Evolutionary conservation across 2,329 filamentous ascomycete species (phyloP), one percentile per base, ranked within the genome.

Genomic region (Ascocoryne sarcoides): DNA sequence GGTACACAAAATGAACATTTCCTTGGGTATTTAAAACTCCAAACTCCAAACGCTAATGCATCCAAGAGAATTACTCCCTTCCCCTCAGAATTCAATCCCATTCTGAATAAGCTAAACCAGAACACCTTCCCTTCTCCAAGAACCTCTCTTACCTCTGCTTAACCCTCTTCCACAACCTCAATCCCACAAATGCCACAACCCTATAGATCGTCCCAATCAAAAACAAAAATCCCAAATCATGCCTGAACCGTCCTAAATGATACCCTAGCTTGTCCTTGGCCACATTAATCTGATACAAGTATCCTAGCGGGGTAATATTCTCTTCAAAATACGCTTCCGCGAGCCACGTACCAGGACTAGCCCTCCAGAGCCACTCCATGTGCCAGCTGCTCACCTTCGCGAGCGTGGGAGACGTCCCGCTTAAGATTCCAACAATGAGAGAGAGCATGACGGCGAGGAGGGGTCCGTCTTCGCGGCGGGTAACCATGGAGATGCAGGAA

Each of bases 241-340:
- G 41, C 49, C 60, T 61, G 37, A 67, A 65, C 39, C 63, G 58
- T 15, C 66, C 59, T 2, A 76, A 54, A 28, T 61, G 56, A 45
- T 65, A 76, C 0, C 73, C 73, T 2, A 67, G 61, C 2, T 49
- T 49, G 10, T 58, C 15, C 1, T 62, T 59, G 4, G 72, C 71
- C 21, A 64, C 33, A 1, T 75, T 63, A 10, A 73, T 60, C 10
- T 70, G 47, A 54, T 75, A 78, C 4, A 78, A 50, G 45, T 73
- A 70, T 0, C 47, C 53, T 45, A 73, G 63, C 1, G 71, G 72
- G 18, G 50, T 55, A 4, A 75, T 57, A 37, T 75, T 66, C 52
- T 71, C 61, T 0, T 66, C 68, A 47, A 75, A 75, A 52, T 76
- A 76, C 10, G 70, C 54, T 55, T 78, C 73, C 0, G 71, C 67